Base-by-base conservation (phyloP, 179 eudicot species). In the Spinacia oleracea region DNA sequence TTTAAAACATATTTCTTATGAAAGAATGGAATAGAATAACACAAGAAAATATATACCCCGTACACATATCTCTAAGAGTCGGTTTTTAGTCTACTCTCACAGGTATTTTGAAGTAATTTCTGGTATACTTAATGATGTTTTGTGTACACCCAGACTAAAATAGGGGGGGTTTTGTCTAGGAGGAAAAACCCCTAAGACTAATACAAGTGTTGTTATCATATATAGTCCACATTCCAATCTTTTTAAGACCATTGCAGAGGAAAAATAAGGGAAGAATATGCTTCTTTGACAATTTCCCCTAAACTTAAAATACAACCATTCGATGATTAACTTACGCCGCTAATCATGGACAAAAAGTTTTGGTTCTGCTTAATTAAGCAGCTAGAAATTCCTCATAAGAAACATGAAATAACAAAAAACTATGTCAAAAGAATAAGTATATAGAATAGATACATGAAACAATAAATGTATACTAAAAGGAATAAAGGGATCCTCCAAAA, bases 401-500 rank as follows among this genome's bases (percentile, higher is more conserved):
- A 46, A 70, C 56, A 71, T 71, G 38, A 29, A 71, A 50, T 60
- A 71, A 1, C 29, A 18, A 29, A 48, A 5, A 29, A n/a, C n/a
- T 27, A 16, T 71, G 25, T 51, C 7, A 8, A 78, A 56, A 74
- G 72, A 74, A 60, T 18, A 38, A 23, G 60, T 34, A 42, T 2
- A 45, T 21, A 29, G 62, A 59, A 45, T 21, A 29, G 62, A 59
- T 1, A 38, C 25, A 72, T 23, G 31, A 73, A 69, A 50, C 8
- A 79, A 64, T 23, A 10, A 34, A 62, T 60, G 71, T 56, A 55
- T 53, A 53, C 55, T 67, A 78, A 75, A 79, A 73, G 48, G 77
- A 81, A 71, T 77, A 72, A 82, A 82, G 78, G 78, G 10, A 55
- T 43, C 45, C 40, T 53, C 12, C 81, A 23, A 50, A 73, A 55